Percentiles rank a stretch among this genome's conserved stretches.
Conservation (phyloP, 495 filamentous ascomycete species). For the Thermothielavioides terrestris region DNA sequence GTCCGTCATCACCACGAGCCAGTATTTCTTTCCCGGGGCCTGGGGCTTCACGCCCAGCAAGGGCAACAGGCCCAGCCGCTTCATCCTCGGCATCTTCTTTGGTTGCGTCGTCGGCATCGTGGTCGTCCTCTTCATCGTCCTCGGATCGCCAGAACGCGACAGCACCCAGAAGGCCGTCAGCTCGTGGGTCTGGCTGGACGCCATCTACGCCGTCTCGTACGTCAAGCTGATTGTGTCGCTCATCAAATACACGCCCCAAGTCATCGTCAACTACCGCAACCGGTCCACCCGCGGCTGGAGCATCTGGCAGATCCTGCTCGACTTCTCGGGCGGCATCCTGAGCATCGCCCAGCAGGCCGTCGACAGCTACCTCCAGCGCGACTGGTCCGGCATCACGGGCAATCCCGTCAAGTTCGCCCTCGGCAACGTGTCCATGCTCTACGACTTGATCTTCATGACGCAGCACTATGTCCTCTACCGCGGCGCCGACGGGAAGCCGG, state of each 20-base stretch:
- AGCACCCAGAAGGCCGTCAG: conserved; percentile 9
- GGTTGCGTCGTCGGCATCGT: conserved; percentile 54
- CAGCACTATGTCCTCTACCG: conserved; percentile 83
- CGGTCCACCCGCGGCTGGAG: conserved; percentile 81
- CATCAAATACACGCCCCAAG: conserved; percentile 89
- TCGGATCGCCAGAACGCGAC: conserved; percentile 46
- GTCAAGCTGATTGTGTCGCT: conserved; percentile 83
- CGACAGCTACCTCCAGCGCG: conserved; percentile 73
- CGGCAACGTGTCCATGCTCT: conserved; percentile 74
- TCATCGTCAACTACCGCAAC: conserved; percentile 69
- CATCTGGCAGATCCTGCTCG: conserved; percentile 77
- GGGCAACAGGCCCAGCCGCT: conserved; percentile 47
- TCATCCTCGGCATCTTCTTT: conserved; percentile 57
- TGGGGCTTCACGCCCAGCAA: conserved; percentile 66
- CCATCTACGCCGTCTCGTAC: conserved; percentile 69
- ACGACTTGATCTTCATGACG: conserved; percentile 73
- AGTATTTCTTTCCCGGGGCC: conserved; percentile 58
- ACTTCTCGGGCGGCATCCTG: conserved; percentile 71
- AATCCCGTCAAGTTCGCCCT: conserved; percentile 88
- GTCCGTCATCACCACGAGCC: conserved; percentile 56
- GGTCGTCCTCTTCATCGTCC: conserved; percentile 47
- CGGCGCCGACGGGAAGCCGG: conserved; percentile 18
- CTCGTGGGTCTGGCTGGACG: conserved; percentile 41
- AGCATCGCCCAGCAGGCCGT: conserved; percentile 74
- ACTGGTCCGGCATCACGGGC: conserved; percentile 84